phyloP scores from a whole-genome alignment of 2,329 filamentous ascomycete species.

The Epichloe coenophiala region DNA sequence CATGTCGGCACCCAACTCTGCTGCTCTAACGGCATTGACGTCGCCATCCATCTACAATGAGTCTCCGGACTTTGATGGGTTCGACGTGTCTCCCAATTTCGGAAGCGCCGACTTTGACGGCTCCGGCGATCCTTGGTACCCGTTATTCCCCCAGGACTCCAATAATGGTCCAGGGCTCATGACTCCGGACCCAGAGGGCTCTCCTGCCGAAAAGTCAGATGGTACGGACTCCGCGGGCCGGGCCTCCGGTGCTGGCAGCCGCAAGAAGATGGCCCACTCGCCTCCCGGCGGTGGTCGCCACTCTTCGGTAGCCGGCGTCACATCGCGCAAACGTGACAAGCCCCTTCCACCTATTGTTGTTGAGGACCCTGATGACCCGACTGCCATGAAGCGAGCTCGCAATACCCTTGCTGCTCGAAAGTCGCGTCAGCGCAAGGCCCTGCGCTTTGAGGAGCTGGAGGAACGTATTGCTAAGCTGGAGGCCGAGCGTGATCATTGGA shows the following conservation, averaged over 20 bases:
- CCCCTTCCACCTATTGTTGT: slow-evolving; percentile 66
- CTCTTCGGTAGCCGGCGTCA: slow-evolving; percentile 57
- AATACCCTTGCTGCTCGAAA: slow-evolving; percentile 92
- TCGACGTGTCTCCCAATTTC: slow-evolving; percentile 69
- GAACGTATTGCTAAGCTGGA: slow-evolving; percentile 56
- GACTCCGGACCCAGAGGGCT: slow-evolving; percentile 20
- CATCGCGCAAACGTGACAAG: slow-evolving; percentile 64
- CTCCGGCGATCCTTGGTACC: slow-evolving; percentile 50
- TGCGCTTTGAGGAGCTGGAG: slow-evolving; percentile 63
- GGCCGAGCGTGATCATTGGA: slow-evolving; percentile 53
- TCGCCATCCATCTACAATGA: slow-evolving; percentile 69
- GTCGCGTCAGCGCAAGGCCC: slow-evolving; percentile 75
- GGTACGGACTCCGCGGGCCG: slow-evolving; percentile 33
- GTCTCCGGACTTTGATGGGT: slow-evolving; percentile 63
- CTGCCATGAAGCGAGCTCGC: slow-evolving; percentile 84
- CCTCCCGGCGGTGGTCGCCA: slow-evolving; percentile 38
- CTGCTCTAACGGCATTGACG: slow-evolving; percentile 70
- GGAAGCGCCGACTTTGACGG: slow-evolving; percentile 41
- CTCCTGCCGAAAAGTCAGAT: slow-evolving; percentile 30
- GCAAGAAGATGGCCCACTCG: slow-evolving; percentile 35
- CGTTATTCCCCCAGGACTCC: slow-evolving; percentile 51
- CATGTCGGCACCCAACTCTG: slow-evolving; percentile 68
- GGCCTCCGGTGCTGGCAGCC: slow-evolving; percentile 23
- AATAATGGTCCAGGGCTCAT: slow-evolving; percentile 12
- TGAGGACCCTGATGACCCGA: slow-evolving; percentile 56